Evolutionary conservation across 305 asterid genomes (phyloP).

Genomic region (Caryopteris hybrid): DNA sequence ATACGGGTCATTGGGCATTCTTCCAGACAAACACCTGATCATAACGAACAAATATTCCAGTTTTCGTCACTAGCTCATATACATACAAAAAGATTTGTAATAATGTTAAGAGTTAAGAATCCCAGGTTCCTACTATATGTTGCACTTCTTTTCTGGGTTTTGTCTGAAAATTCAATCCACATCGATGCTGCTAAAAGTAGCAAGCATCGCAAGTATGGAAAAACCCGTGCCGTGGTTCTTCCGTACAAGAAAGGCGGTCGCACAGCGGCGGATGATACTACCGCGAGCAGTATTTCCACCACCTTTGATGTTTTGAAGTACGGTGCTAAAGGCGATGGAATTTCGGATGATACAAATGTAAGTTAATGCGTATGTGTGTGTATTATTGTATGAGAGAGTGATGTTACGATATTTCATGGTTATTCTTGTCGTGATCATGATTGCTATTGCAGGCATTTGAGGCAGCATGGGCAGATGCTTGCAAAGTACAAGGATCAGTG

Average conservation of each 20-base stretch:
- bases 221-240: background rate
- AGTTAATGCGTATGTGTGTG: background rate
- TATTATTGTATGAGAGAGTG: too few species aligned
- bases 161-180: conserved; percentile 1
- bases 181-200: conserved; percentile 20
- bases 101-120: conserved; percentile 12
- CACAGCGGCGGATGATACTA: background rate
- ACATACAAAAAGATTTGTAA: background rate
- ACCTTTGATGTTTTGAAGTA: conserved; percentile 28
- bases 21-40: background rate
- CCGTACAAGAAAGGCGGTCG: background rate
- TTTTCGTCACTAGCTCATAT: background rate
- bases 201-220: conserved; percentile 19
- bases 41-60: background rate
- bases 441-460: conserved; percentile 28
- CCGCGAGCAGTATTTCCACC: background rate
- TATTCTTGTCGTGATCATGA: too few species aligned
- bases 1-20: background rate
- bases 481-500: conserved; percentile 32
- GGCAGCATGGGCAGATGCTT: conserved; percentile 40
- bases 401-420: too few species aligned
- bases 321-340: conserved; percentile 47
- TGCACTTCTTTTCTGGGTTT: conserved; percentile 13
- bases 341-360: conserved; percentile 40
- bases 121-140: conserved; percentile 6